These are phyloP conservation scores for Homolaphlyctis polyrhiza DNA, from an alignment of 371 early-diverging fungal species.

Conservation along the genomic window DNA sequence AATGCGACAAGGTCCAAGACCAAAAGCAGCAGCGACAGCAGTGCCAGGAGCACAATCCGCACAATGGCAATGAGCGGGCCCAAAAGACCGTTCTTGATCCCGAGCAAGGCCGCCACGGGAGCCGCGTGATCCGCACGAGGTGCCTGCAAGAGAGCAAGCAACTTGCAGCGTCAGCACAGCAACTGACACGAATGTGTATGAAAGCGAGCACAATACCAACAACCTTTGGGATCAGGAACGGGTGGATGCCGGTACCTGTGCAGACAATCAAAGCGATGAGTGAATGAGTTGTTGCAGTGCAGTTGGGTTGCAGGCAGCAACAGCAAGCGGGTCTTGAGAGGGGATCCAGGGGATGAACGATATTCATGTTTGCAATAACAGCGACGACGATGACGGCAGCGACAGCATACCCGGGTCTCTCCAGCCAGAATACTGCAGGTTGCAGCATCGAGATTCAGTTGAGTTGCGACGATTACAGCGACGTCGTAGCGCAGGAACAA, in stretches of 20 bases:
- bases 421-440: constrained; percentile 25
- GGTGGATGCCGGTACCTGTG: constrained; percentile 78
- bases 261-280: background rate
- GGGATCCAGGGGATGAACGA: no score
- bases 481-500: no score
- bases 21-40: constrained; percentile 11
- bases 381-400: background rate
- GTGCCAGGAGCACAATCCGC: constrained; percentile 24
- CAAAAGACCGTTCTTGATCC: constrained; percentile 22
- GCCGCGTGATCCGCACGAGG: constrained; percentile 8
- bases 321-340: background rate
- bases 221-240: constrained; percentile 79
- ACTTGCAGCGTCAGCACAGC: no score
- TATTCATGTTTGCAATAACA: background rate
- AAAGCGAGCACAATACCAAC: constrained; percentile 8
- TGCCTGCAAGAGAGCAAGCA: constrained; percentile 19
- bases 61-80: constrained; percentile 38
- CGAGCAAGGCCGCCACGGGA: background rate
- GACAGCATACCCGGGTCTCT: constrained; percentile 16
- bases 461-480: no score
- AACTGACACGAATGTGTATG: no score
- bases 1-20: constrained; percentile 13
- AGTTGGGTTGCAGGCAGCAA: background rate
- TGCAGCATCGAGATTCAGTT: background rate
- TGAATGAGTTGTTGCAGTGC: background rate